These are phyloP conservation scores for Edaphochlamys debaryana DNA, from an alignment of 139 green algal genomes.

Conservation along the genomic window DNA sequence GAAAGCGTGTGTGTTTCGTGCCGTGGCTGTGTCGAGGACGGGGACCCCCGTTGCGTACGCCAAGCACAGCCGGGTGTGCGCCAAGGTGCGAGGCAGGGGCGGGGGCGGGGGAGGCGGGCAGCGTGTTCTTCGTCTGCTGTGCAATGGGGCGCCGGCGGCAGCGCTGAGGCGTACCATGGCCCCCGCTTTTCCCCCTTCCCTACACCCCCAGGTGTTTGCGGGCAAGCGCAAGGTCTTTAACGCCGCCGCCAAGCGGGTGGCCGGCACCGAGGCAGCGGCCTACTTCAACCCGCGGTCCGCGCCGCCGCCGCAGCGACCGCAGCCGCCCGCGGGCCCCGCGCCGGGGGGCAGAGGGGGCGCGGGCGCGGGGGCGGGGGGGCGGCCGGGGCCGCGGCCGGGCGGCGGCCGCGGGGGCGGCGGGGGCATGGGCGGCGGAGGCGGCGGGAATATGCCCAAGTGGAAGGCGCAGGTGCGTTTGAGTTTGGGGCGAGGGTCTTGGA, in stretches of 20 bases:
- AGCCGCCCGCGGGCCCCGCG: conserved; percentile 5
- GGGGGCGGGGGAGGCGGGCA: no score
- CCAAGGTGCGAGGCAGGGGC: conserved; percentile 56
- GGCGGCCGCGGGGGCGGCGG: not conserved
- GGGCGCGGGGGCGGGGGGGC: not conserved
- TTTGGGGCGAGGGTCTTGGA: not conserved
- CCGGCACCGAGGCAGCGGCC: conserved; percentile 51
- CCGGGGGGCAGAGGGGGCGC: no score
- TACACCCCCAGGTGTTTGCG: conserved; percentile 61
- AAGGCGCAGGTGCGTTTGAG: conserved; percentile 48
- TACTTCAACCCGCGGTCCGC: conserved; percentile 34
- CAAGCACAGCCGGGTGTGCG: conserved; percentile 57
- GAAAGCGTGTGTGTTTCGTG: no score
- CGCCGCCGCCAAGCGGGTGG: conserved; percentile 46
- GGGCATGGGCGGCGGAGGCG: not conserved
- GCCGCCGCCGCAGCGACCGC: not conserved
- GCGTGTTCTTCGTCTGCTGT: no score
- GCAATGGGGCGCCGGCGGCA: no score
- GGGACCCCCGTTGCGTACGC: conserved; percentile 53
- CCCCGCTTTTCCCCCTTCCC: no score
- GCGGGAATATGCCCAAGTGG: conserved; percentile 45
- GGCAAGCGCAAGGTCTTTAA: conserved; percentile 60
- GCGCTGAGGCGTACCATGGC: no score
- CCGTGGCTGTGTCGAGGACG: no score
- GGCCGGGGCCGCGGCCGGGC: not conserved